Conservation (phyloP, 176 grass and related monocot genomes). For the Zizania latifolia region DNA sequence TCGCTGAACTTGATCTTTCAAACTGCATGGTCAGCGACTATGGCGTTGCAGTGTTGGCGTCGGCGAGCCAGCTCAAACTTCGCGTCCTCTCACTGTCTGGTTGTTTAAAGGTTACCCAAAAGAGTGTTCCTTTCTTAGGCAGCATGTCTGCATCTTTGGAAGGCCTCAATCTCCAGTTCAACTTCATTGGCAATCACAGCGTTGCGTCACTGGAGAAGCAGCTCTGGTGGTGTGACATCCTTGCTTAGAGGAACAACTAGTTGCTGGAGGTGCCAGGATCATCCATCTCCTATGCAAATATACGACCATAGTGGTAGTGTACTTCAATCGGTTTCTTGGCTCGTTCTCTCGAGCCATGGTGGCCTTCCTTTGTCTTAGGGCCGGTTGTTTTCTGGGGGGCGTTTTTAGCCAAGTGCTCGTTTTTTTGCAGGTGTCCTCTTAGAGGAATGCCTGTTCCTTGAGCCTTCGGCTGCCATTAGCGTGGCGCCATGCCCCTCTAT, state of each 20-base stretch:
- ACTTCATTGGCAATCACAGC: slow-evolving; percentile 58
- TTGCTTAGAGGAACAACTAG: slow-evolving; percentile 44
- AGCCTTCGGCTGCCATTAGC: slow-evolving; percentile 39
- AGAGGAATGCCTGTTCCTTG: slow-evolving; percentile 49
- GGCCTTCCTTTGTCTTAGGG: slow-evolving; percentile 51
- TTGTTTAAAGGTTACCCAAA: slow-evolving; percentile 69
- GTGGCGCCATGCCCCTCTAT: slow-evolving; percentile 40
- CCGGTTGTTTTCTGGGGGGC: slow-evolving; percentile 42
- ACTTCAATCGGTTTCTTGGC: slow-evolving; percentile 41
- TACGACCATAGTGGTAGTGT: slow-evolving; percentile 31
- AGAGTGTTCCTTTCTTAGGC: slow-evolving; percentile 71
- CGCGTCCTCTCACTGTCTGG: slow-evolving; percentile 70
- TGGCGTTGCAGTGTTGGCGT: slow-evolving; percentile 62
- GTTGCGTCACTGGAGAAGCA: slow-evolving; percentile 74
- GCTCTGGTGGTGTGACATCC: slow-evolving; percentile 85
- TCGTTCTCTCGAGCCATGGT: slow-evolving; percentile 35
- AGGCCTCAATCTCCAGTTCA: slow-evolving; percentile 80
- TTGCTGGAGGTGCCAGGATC: slow-evolving; percentile 26
- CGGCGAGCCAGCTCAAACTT: slow-evolving; percentile 60
- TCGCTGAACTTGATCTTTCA: slow-evolving; percentile 84
- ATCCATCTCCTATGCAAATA: slow-evolving; percentile 51
- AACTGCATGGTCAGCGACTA: slow-evolving; percentile 77
- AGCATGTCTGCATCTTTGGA: slow-evolving; percentile 65
- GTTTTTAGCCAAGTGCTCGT: slow-evolving; percentile 45
- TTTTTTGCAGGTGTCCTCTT: slow-evolving; percentile 60